phyloP scores from a whole-genome alignment of 805 yeast genomes.

The Wickerhamomyces chambardii region DNA sequence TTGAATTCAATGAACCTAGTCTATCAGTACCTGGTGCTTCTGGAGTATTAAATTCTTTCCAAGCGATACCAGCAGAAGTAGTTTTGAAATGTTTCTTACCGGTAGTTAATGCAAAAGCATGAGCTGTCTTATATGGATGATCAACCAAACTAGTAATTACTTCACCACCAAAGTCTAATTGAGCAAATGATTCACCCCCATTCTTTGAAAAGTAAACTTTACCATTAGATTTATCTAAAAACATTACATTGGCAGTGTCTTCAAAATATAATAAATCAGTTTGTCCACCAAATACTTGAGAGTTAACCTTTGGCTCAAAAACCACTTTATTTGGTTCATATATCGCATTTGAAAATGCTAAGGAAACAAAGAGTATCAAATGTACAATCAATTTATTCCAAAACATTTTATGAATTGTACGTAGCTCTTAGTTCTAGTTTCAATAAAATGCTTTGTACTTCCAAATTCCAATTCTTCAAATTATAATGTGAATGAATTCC shows the following conservation, averaged over 20 bases:
- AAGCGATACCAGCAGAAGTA: slow-evolving; percentile 29
- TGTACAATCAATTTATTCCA: slow-evolving; percentile 1
- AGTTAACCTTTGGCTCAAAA: slow-evolving; percentile 17
- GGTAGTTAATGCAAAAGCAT: slow-evolving; percentile 29
- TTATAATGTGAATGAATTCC: too few relatives aligned
- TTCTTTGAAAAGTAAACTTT: slow-evolving; percentile 35
- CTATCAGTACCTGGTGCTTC: slow-evolving; percentile 17
- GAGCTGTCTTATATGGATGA: slow-evolving; percentile 27
- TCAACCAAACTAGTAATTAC: slow-evolving; percentile 18
- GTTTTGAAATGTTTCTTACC: slow-evolving; percentile 28
- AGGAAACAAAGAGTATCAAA: slow-evolving; percentile 5
- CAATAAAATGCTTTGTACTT: too few relatives aligned
- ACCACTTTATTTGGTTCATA: too few relatives aligned
- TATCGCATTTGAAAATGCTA: too few relatives aligned
- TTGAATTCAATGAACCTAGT: slow-evolving; percentile 13
- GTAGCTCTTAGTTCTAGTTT: too few relatives aligned
- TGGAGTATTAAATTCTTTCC: slow-evolving; percentile 26
- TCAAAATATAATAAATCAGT: slow-evolving; percentile 23
- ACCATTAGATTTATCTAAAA: slow-evolving; percentile 16
- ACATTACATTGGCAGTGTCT: slow-evolving; percentile 15
- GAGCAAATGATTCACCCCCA: slow-evolving; percentile 33
- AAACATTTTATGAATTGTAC: not conserved
- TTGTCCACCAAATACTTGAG: slow-evolving; percentile 10
- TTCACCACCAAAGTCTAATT: slow-evolving; percentile 29
- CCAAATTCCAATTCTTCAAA: too few relatives aligned